These are phyloP conservation scores for Petunia hybrid DNA, from an alignment of 305 asterid genomes.

Conservation along the genomic window DNA sequence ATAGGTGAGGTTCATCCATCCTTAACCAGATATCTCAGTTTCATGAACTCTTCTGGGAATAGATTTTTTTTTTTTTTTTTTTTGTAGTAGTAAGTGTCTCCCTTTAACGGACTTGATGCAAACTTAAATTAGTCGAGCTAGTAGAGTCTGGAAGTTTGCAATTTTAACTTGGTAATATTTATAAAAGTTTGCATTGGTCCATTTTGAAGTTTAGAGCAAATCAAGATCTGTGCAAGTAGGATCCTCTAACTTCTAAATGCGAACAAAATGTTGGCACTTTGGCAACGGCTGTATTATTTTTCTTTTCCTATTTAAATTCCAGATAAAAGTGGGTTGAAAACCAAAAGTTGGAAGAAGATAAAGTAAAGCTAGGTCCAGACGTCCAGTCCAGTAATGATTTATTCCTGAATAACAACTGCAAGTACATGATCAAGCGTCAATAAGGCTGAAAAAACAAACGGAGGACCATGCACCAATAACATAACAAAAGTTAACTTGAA, in stretches of 20 bases:
- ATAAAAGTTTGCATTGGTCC: no score
- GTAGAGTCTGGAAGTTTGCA: no score
- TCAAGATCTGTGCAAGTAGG: background rate
- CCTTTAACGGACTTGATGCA: no score
- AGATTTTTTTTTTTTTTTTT: no score
- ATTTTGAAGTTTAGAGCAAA: no score
- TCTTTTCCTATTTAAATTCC: background rate
- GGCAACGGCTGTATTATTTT: no score
- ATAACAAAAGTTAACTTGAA: background rate
- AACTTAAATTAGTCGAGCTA: no score
- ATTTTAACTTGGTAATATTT: no score
- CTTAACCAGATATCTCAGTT: no score
- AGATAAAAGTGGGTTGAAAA: background rate
- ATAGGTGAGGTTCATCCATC: no score
- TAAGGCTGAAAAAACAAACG: background rate
- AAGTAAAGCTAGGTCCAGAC: background rate
- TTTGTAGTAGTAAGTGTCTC: no score
- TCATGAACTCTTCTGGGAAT: no score
- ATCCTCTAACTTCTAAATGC: background rate
- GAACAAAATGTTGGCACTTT: background rate
- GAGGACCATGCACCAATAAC: background rate
- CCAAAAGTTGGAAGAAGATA: background rate
- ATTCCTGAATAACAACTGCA: background rate
- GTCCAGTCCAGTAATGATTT: background rate
- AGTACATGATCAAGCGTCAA: background rate